Evolutionary conservation across 1,139 yeast genomes (phyloP).

Genomic region (Meyerozyma athensensis): DNA sequence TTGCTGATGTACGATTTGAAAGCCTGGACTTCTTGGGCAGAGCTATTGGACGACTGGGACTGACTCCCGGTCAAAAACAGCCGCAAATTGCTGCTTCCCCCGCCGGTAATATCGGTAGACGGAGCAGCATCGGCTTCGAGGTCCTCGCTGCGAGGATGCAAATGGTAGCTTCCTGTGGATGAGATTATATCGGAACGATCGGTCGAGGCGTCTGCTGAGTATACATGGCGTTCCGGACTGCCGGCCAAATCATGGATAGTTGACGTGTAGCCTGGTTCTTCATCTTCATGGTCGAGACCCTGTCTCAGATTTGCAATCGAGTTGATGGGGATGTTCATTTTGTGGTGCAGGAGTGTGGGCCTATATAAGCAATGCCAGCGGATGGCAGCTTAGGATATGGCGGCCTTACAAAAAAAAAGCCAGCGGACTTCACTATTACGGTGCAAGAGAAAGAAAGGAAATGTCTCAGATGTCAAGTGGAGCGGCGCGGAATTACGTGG

Average conservation of each 20-base stretch:
- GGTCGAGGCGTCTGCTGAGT: background rate
- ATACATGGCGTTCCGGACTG: background rate
- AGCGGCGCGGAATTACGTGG: too few relatives aligned
- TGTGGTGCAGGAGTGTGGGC: background rate
- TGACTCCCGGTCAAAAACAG: background rate
- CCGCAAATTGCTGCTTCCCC: background rate
- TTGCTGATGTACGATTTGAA: conserved; percentile 24
- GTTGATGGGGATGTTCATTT: background rate
- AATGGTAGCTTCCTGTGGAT: background rate
- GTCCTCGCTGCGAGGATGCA: background rate
- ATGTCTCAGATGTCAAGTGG: conserved; percentile 2
- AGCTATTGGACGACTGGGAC: conserved; percentile 1
- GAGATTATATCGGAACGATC: background rate
- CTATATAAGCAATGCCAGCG: too few relatives aligned
- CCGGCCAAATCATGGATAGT: background rate
- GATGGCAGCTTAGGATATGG: background rate
- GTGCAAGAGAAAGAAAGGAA: background rate
- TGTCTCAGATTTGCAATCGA: background rate
- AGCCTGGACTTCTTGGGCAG: conserved; percentile 6
- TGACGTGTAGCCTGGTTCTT: background rate
- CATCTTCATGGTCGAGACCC: background rate
- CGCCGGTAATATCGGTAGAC: background rate
- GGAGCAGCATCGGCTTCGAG: background rate
- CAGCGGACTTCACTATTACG: too few relatives aligned
- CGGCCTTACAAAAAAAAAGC: too few relatives aligned